Evolutionary conservation across 2,329 filamentous ascomycete species (phyloP).

Genomic region (Microsporum ferrugineum): DNA sequence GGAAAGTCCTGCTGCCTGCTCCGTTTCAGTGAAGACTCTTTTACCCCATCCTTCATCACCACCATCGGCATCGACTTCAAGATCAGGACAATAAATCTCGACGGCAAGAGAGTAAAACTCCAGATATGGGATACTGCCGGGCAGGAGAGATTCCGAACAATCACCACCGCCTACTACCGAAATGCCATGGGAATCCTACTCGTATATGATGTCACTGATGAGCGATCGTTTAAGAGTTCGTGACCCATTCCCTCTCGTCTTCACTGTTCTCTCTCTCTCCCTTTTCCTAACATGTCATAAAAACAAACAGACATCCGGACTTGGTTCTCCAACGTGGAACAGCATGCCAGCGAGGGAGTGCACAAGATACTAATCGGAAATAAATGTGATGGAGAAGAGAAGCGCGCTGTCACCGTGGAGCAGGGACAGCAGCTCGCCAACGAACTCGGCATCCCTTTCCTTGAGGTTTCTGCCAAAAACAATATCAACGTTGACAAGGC

Average conservation of each 20-base stretch:
- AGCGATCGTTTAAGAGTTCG: conserved; percentile 89
- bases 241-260: conserved; percentile 18
- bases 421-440: conserved; percentile 86
- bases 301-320: conserved; percentile 73
- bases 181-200: conserved; percentile 97
- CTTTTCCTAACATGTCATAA: background rate
- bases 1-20: conserved; percentile 95
- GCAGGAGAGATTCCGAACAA: conserved; percentile 95
- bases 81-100: conserved; percentile 96
- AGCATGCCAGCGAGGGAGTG: conserved; percentile 95
- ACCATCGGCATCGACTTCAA: conserved; percentile 99
- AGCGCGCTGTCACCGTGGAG: conserved; percentile 85
- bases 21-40: conserved; percentile 94
- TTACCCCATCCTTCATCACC: conserved; percentile 95
- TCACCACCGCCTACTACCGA: conserved; percentile 96
- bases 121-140: conserved; percentile 99
- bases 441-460: conserved; percentile 93
- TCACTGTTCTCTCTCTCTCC: background rate
- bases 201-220: conserved; percentile 96
- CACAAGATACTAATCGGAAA: conserved; percentile 99
- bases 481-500: conserved; percentile 99
- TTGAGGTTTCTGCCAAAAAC: conserved; percentile 96
- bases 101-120: conserved; percentile 96
- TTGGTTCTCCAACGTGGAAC: conserved; percentile 98
- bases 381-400: conserved; percentile 99